Evolutionary conservation across 2,329 filamentous ascomycete genomes (phyloP).

Genomic region (Nemania sp.): DNA sequence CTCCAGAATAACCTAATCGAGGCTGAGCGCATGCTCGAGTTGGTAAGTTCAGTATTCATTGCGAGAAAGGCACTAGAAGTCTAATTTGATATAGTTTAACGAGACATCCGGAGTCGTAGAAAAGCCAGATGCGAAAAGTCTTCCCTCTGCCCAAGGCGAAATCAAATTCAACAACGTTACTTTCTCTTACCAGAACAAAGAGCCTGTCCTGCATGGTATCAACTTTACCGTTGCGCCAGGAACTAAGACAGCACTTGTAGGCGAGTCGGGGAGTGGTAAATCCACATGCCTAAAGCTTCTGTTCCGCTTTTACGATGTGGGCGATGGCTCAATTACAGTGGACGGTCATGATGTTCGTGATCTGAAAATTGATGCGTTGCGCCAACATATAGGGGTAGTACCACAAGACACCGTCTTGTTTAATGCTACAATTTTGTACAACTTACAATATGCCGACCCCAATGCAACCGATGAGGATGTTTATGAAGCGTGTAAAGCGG

Average conservation of each 20-base stretch:
- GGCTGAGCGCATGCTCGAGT: conserved; percentile 59
- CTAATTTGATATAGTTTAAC: conserved; percentile 52
- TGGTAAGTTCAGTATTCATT: conserved; percentile 48
- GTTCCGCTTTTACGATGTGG: conserved; percentile 70
- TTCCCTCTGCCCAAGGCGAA: conserved; percentile 53
- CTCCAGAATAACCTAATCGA: conserved; percentile 61
- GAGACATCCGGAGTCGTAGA: conserved; percentile 59
- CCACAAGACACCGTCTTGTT: conserved; percentile 68
- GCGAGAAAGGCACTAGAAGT: background rate
- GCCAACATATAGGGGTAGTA: conserved; percentile 67
- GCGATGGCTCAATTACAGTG: conserved; percentile 63
- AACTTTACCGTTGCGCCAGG: conserved; percentile 58
- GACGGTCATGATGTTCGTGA: conserved; percentile 69
- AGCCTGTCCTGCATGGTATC: conserved; percentile 55
- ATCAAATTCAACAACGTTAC: conserved; percentile 58
- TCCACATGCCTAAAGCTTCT: conserved; percentile 70
- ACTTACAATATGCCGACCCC: conserved; percentile 67
- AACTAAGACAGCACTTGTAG: conserved; percentile 60
- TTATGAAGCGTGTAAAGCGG: conserved; percentile 65
- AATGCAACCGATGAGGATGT: conserved; percentile 68
- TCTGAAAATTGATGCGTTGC: conserved; percentile 56
- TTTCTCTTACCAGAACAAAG: conserved; percentile 58
- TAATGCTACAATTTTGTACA: conserved; percentile 70
- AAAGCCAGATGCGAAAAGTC: conserved; percentile 53
- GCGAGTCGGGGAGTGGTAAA: conserved; percentile 64